Base-by-base conservation (phyloP, 1,284 basidiomycete species). In the Trichosporon sp. region DNA sequence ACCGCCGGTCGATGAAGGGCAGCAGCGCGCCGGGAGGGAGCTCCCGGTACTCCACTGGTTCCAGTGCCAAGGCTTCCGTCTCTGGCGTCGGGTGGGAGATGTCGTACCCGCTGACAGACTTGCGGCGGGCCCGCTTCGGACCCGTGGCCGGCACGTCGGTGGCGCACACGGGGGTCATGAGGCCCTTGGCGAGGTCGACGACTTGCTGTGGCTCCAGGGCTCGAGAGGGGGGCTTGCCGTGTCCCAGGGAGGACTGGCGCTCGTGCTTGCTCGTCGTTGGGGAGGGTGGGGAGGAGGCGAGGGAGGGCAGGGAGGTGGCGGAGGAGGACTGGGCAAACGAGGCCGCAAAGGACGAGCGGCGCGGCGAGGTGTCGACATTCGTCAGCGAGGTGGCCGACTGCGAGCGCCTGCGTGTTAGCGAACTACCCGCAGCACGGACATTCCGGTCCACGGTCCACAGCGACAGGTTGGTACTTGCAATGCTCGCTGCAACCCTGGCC, bases 1-100 rank as follows among this genome's bases (percentile, higher is more conserved):
- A 37, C 0, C 79, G 77, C 10, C 83, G 78, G 40, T 83, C 77
- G 43, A 82, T 76, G 73, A 79, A 84, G 0, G 83, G 83, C 19
- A 84, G 74, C 12, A 83, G 76, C 4, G 78, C 76, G 56, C 81
- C 80, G 5, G 81, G 77, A 32, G 81, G 79, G 74, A 84, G 75
- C 67, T 83, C 79, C 16, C 81, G 76, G 61, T 84, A 84, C 67
- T 84, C 83, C 67, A 84, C 80, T 0, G 83, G 82, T 72, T 84
- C 83, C 43, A 84, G 76, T 11, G 80, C 82, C 4, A 79, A 69
- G 5, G 79, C 78, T 21, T 77, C 76, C 37, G 67, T 67, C 35
- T 75, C 65, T 2, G 68, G 66, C 38, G 70, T 67, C 12, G 40
- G 3, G 56, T 7, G 21, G 2, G 16, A n/a, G 35, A 16, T 65